These are phyloP conservation scores for Plasmodium falciparum DNA, from an alignment of 169 alveolate genomes.

Conservation along the genomic window DNA sequence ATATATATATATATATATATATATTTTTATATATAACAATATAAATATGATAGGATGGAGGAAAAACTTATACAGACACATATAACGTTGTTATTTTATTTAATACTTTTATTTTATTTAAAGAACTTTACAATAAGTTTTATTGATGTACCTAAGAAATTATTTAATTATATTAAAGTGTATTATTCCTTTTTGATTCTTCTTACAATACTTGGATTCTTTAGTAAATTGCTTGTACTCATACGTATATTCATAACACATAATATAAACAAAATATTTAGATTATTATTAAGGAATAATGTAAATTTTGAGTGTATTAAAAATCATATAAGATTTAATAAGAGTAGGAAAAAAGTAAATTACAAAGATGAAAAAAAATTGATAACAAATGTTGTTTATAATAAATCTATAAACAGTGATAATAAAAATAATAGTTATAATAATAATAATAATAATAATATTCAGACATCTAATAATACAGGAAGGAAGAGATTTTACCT, in stretches of 20 bases:
- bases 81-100: slow-evolving; percentile 51
- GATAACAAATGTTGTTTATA: neutral
- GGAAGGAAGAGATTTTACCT: too few species aligned
- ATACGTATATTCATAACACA: slow-evolving; percentile 9
- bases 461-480: too few species aligned
- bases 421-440: neutral
- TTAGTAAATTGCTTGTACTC: slow-evolving; percentile 5
- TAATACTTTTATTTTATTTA: slow-evolving; percentile 44
- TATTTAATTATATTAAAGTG: slow-evolving; percentile 35
- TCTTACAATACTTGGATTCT: slow-evolving; percentile 46
- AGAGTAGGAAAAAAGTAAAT: neutral
- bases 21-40: neutral
- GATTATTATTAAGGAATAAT: slow-evolving; percentile 1
- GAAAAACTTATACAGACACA: slow-evolving; percentile 55
- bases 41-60: slow-evolving; percentile 28
- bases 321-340: neutral
- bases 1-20: neutral
- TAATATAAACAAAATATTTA: slow-evolving; percentile 3
- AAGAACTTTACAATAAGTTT: slow-evolving; percentile 42
- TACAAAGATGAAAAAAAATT: too few species aligned
- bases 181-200: slow-evolving; percentile 48
- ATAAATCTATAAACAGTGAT: neutral
- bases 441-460: neutral
- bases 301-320: neutral
- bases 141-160: slow-evolving; percentile 43